These are phyloP conservation scores for Phytophthora ohioensis DNA, from an alignment of 352 stramenopile genomes.

Conservation along the genomic window DNA sequence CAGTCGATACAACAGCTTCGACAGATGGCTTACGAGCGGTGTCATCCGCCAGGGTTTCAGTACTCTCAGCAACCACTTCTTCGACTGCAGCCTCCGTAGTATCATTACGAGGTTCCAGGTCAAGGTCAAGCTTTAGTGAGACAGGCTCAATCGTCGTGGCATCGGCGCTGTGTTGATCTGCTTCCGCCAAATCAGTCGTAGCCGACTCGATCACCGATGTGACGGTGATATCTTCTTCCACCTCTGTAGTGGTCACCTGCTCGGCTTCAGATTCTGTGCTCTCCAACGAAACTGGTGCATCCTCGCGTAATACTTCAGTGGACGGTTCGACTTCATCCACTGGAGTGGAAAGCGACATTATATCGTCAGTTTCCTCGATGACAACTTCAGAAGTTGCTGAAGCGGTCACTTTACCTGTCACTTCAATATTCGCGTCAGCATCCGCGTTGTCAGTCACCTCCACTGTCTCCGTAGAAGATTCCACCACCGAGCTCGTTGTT, in stretches of 20 bases:
- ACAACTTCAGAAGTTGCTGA: constrained; percentile 1
- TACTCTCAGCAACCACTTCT: background rate
- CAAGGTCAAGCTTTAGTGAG: constrained; percentile 22
- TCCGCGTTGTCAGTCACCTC: background rate
- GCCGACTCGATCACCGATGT: background rate
- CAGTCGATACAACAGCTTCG: background rate
- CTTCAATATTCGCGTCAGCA: background rate
- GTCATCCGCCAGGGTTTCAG: background rate
- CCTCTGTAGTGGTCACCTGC: background rate
- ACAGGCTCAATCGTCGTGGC: constrained; percentile 6
- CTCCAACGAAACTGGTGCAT: background rate
- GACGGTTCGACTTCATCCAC: constrained; percentile 7
- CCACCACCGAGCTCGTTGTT: background rate
- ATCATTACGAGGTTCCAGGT: constrained; percentile 9
- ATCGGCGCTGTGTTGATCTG: background rate
- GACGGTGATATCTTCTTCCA: background rate
- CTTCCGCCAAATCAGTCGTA: background rate
- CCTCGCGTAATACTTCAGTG: background rate
- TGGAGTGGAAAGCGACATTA: background rate
- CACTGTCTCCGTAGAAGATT: constrained; percentile 8
- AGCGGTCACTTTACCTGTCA: background rate
- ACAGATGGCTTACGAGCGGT: background rate
- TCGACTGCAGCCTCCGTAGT: constrained; percentile 1
- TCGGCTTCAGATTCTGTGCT: background rate
- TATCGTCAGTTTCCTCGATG: background rate